Conservation (phyloP, 176 grass and related monocot genomes). For the Olyra latifolia region DNA sequence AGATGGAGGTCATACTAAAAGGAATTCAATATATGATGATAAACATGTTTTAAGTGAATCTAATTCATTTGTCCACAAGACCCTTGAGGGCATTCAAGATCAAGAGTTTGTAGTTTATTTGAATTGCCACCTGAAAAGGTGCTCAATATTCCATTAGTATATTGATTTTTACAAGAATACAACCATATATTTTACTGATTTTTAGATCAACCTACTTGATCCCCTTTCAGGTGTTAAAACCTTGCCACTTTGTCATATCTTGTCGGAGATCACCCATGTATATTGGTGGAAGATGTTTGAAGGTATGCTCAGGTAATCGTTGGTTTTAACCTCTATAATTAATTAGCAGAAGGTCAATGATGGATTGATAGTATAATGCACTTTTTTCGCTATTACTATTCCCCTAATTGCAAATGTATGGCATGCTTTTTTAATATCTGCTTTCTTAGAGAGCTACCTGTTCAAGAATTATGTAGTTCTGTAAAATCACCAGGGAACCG, state of each 20-base stretch:
- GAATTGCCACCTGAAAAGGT: conserved; percentile 74
- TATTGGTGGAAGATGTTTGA: conserved; percentile 89
- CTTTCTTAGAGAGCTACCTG: background rate
- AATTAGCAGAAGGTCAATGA: background rate
- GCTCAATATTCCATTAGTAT: background rate
- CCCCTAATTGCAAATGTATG: background rate
- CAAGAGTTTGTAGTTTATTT: conserved; percentile 61
- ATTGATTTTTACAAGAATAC: background rate
- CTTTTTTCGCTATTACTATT: background rate
- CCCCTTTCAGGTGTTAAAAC: conserved; percentile 51
- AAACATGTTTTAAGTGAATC: conserved; percentile 60
- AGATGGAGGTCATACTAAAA: conserved; percentile 41
- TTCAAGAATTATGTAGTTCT: background rate
- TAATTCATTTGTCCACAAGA: conserved; percentile 51
- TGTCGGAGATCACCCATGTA: conserved; percentile 72
- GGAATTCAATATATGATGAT: conserved; percentile 41
- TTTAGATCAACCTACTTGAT: conserved; percentile 35
- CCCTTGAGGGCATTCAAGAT: conserved; percentile 71
- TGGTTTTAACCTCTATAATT: background rate
- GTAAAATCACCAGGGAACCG: background rate
- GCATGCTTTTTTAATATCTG: background rate
- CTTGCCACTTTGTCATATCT: conserved; percentile 62
- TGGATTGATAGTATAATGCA: background rate
- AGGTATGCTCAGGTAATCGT: conserved; percentile 51
- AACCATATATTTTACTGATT: background rate